Percentiles rank a stretch among this genome's conserved stretches.
These are phyloP conservation scores for Abrus pulchellus DNA, from an alignment of 306 rosid genomes.

Conservation along the genomic window DNA sequence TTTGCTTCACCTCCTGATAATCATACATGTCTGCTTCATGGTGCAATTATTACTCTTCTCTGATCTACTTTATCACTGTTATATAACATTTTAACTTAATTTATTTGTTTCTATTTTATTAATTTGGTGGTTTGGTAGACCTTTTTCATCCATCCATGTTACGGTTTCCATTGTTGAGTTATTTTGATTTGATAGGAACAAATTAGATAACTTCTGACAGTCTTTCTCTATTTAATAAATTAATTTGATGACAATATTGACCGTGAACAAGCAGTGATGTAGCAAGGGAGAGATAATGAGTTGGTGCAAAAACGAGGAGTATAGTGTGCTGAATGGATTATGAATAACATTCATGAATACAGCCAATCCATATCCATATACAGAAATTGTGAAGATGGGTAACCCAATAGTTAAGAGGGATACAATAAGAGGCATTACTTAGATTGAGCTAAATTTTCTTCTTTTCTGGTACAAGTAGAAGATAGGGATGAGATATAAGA, in stretches of 20 bases:
- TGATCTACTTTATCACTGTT: not conserved
- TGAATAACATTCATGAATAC: not conserved
- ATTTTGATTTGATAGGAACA: conserved; percentile 12
- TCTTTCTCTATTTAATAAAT: conserved; percentile 5
- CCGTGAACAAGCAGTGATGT: not conserved
- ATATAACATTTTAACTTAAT: not conserved
- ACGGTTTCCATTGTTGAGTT: not conserved
- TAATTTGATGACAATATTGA: not conserved
- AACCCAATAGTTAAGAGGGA: conserved; percentile 13
- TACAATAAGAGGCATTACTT: not conserved
- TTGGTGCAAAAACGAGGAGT: conserved; percentile 14
- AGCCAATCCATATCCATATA: conserved; percentile 7
- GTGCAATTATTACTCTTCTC: conserved; percentile 19
- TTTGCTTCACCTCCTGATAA: conserved; percentile 21
- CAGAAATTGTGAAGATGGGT: conserved; percentile 13
- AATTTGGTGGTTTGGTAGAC: conserved; percentile 17
- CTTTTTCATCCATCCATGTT: not conserved
- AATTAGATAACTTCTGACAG: conserved; percentile 3
- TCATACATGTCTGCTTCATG: not conserved
- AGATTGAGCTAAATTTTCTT: not conserved
- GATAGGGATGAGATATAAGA: conserved; percentile 14
- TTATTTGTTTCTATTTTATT: not conserved
- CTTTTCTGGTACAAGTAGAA: conserved; percentile 29
- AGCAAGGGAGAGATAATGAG: not conserved
- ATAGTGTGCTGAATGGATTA: not conserved